Percentiles rank a stretch among this genome's conserved stretches.
These are phyloP conservation scores for Pleodorina starrii DNA, from an alignment of 139 green algal genomes.

Conservation along the genomic window DNA sequence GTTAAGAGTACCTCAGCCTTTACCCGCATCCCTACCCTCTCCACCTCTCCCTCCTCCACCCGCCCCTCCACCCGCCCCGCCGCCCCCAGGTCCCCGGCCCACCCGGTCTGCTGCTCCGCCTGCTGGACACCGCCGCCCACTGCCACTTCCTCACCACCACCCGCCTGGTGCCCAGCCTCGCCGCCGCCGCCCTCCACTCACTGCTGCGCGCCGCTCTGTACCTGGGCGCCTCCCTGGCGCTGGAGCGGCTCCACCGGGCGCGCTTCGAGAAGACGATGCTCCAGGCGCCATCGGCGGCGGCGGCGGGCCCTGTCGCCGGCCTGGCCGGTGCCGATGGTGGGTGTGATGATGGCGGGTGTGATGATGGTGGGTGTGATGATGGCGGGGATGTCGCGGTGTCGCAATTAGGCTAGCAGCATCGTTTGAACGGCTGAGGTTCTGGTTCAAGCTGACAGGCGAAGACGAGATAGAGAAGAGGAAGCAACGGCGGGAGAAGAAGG, in stretches of 20 bases:
- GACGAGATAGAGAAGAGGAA: too few relatives aligned
- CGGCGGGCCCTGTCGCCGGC: not conserved
- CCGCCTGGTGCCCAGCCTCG: not conserved
- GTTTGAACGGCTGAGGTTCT: too few relatives aligned
- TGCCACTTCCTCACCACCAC: not conserved
- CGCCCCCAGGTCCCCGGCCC: not conserved
- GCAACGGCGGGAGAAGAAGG: too few relatives aligned
- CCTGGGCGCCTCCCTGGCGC: not conserved
- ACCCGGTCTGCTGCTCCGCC: not conserved
- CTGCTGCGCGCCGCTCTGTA: not conserved
- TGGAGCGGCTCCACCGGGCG: not conserved
- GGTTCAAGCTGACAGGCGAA: too few relatives aligned
- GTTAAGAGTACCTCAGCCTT: too few relatives aligned
- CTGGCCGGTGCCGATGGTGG: too few relatives aligned
- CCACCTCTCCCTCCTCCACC: too few relatives aligned
- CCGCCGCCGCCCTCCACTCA: not conserved
- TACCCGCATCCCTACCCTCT: too few relatives aligned
- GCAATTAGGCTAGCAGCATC: too few relatives aligned
- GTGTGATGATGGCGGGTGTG: too few relatives aligned
- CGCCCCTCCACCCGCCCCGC: not conserved
- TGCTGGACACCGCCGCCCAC: not conserved
- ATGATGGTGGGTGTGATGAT: too few relatives aligned
- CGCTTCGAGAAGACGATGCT: not conserved
- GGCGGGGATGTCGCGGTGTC: too few relatives aligned
- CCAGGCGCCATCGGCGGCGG: not conserved